These are phyloP conservation scores for Pythium monospermum DNA, from an alignment of 352 stramenopile species.

Conservation along the genomic window DNA sequence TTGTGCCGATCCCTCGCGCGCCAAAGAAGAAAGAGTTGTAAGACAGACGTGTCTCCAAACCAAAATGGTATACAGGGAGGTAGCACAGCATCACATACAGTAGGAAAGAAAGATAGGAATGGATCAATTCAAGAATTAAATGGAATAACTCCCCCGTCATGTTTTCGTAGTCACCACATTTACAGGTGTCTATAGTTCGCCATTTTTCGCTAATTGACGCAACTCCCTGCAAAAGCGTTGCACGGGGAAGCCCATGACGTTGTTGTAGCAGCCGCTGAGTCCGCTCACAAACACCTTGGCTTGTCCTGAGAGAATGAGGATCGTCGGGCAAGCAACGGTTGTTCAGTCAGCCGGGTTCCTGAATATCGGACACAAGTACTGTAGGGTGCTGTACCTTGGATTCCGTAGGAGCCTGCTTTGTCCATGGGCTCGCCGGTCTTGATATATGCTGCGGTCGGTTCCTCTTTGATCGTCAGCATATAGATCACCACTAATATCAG, in stretches of 20 bases:
- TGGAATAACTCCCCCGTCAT: too few species aligned
- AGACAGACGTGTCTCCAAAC: too few species aligned
- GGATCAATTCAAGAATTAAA: too few species aligned
- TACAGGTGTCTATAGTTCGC: constrained; percentile 38
- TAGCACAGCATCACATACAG: too few species aligned
- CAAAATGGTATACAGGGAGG: too few species aligned
- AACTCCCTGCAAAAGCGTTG: constrained; percentile 72
- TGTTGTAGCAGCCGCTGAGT: constrained; percentile 89
- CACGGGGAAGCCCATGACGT: constrained; percentile 88
- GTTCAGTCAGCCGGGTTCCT: neutral
- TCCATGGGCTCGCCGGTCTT: constrained; percentile 89
- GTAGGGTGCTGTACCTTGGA: constrained; percentile 69
- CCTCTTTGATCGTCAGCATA: too few species aligned
- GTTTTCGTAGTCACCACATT: too few species aligned
- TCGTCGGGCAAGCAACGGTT: too few species aligned
- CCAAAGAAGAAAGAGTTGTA: constrained; percentile 40
- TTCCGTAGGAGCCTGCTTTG: constrained; percentile 89
- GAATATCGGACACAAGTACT: neutral
- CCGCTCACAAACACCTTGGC: constrained; percentile 76
- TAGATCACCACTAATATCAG: too few species aligned
- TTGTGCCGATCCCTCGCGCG: constrained; percentile 27
- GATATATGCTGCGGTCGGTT: constrained; percentile 87
- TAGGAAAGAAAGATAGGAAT: too few species aligned
- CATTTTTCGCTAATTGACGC: constrained; percentile 27
- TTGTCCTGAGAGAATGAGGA: constrained; percentile 10